Evolutionary conservation across 164 flowering plant species (phyloP), one percentile per base, ranked within the genome.

Genomic region (Nymphaea colorata): DNA sequence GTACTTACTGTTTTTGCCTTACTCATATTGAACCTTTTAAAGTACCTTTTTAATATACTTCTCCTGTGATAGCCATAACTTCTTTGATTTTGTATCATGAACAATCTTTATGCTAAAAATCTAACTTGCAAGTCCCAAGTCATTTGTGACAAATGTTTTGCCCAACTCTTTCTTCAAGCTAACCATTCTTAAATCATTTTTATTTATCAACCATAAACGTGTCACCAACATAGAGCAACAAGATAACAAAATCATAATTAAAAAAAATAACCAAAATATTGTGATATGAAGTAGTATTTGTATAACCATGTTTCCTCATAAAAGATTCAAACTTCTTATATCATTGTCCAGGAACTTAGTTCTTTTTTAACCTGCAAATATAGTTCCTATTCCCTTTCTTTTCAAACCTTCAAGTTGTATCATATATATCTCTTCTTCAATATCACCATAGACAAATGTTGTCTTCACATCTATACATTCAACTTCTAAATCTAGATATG

Each of bases 121-220:
- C 43, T 64, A n/a, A 25, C 42, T 17, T 64, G 66, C 66, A 5
- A 4, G 4, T 10, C 66, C 6, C 43, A 64, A 64, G 66, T 64
- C 66, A 14, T 64, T 64, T 44, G 42, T 25, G 42, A n/a, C 66
- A 64, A 64, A 64, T 36, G 66, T 25, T 44, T 64, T 64, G 43
- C 2, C n/a, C 66, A 64, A 64, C 66, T 64, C 17, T 6, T 62
- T 14, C 25, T 62, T 62, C 64, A 62, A 62, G 8, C 2, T 62
- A 62, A 7, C 64, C 3, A 64, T 25, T 2, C 43, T 64, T 7
- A 6, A 11, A 3, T 7, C 25, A 64, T 64, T 25, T 8, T 42
- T 15, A 8, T 8, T 42, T 15, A 8, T 44, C 66, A 64, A 64
- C 66, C 25, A 64, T 41, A 8, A n/a, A 64, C 66, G 3, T 64